Conservation (phyloP, 2,329 filamentous ascomycete species). For the Neospermospora avenae region DNA sequence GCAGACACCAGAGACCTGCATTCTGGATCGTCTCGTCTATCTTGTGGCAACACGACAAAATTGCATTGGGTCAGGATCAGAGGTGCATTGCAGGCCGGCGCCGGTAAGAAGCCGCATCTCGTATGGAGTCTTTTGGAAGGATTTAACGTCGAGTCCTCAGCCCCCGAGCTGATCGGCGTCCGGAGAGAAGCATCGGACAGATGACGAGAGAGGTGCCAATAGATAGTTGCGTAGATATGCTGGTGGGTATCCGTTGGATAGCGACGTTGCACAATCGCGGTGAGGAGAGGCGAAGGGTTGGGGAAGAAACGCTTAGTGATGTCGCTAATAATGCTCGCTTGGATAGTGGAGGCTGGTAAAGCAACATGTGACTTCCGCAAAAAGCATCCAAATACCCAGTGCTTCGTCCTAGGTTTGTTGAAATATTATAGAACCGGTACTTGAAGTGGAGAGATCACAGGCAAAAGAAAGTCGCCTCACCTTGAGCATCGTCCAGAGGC, state of each 20-base stretch:
- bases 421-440: neutral
- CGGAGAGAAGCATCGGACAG: neutral
- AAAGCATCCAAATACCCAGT: neutral
- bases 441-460: neutral
- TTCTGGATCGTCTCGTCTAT: conserved; percentile 1
- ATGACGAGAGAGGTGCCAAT: neutral
- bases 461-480: too few species aligned
- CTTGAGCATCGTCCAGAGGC: neutral
- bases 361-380: neutral
- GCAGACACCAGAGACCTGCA: neutral
- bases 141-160: conserved; percentile 1
- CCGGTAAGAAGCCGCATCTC: neutral
- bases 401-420: neutral
- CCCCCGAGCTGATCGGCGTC: neutral
- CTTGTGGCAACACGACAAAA: neutral
- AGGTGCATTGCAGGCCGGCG: neutral
- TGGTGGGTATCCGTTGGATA: neutral
- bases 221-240: neutral
- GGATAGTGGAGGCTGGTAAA: neutral
- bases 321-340: neutral
- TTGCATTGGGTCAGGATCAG: neutral
- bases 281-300: neutral
- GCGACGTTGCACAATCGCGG: neutral
- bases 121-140: neutral
- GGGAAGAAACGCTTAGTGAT: too few species aligned